phyloP scores from a whole-genome alignment of 225 moss, liverwort and hornwort genomes.

The Takakia lepidozioides region DNA sequence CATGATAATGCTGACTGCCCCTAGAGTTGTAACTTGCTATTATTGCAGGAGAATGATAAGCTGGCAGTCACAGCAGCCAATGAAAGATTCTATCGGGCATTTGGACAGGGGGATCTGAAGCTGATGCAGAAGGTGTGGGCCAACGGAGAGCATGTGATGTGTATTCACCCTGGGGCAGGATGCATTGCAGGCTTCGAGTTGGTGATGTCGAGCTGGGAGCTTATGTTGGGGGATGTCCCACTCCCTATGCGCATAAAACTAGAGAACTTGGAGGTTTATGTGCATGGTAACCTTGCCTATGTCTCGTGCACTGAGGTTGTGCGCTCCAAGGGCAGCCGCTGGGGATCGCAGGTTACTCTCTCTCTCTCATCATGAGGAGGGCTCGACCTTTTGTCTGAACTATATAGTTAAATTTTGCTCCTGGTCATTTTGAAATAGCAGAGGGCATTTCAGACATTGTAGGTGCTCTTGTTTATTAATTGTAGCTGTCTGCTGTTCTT shows the following conservation, averaged over 20 bases:
- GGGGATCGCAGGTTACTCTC: neutral
- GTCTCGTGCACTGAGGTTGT: neutral
- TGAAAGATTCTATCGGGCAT: neutral
- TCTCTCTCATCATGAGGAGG: too few relatives aligned
- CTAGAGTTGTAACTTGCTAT: too few relatives aligned
- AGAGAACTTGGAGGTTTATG: neutral
- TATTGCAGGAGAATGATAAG: constrained; percentile 1
- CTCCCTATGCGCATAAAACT: neutral
- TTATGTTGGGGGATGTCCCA: neutral
- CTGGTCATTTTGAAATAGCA: too few relatives aligned
- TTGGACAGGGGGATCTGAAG: constrained; percentile 1
- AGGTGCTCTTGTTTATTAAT: too few relatives aligned
- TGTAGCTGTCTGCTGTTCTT: too few relatives aligned
- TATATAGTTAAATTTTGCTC: too few relatives aligned
- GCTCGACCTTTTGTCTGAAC: too few relatives aligned
- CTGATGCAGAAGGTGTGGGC: constrained; percentile 1
- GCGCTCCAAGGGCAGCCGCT: neutral
- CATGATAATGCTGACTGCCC: too few relatives aligned
- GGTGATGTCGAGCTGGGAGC: constrained; percentile 2
- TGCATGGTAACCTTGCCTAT: neutral
- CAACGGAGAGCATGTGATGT: neutral
- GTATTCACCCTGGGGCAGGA: neutral
- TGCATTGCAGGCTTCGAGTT: constrained; percentile 1
- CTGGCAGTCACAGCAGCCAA: neutral
- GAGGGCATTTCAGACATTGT: too few relatives aligned